Evolutionary conservation across 257 asterid genomes (phyloP).

Genomic region (Verbascum thapsus): DNA sequence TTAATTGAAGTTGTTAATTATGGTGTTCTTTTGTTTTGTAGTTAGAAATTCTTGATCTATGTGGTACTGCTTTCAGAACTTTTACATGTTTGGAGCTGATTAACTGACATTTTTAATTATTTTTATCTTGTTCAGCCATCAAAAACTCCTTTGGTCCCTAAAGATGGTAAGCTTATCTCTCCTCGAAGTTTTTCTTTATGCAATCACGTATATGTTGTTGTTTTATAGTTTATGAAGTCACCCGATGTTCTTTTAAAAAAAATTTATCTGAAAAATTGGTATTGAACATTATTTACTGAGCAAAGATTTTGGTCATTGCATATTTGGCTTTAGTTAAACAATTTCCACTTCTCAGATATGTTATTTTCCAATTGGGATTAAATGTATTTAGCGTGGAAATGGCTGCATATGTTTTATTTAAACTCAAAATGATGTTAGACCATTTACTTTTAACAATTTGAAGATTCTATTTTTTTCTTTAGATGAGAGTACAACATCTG

Average conservation of each 20-base stretch:
- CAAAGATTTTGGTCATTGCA: background rate
- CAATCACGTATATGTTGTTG: background rate
- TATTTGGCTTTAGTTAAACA: too few relatives aligned
- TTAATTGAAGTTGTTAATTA: background rate
- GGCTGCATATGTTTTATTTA: background rate
- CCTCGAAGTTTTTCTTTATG: background rate
- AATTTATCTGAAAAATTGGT: slow-evolving; percentile 13
- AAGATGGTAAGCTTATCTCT: slow-evolving; percentile 37
- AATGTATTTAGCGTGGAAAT: too few relatives aligned
- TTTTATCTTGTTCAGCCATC: slow-evolving; percentile 33
- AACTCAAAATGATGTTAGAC: background rate
- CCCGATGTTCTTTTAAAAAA: background rate
- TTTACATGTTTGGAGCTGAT: slow-evolving; percentile 22
- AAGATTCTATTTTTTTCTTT: slow-evolving; percentile 16
- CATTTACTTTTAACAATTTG: background rate
- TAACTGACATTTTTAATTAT: background rate
- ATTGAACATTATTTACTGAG: slow-evolving; percentile 4
- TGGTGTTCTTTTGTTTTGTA: background rate
- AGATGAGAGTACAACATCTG: slow-evolving; percentile 54
- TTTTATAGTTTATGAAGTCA: background rate
- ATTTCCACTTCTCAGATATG: background rate
- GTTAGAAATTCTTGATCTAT: background rate
- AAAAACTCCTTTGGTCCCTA: slow-evolving; percentile 39
- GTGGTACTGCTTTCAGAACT: background rate
- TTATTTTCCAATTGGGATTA: slow-evolving; percentile 3